Evolutionary conservation across 345 rosid species (phyloP).

Genomic region (Camelina sativa): DNA sequence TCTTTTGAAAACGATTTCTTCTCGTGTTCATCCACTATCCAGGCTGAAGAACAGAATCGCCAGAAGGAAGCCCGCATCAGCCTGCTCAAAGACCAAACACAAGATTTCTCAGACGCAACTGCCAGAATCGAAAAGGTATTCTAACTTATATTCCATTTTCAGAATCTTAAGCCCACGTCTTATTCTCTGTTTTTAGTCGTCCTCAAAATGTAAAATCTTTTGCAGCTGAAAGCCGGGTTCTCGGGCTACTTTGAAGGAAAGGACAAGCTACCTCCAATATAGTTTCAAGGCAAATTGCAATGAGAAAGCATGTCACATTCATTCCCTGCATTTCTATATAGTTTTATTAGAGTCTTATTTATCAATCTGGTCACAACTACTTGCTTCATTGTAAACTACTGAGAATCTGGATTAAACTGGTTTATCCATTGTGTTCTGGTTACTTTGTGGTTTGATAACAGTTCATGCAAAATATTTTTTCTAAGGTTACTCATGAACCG

Average conservation of each 20-base stretch:
- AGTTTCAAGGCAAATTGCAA: conserved; percentile 3
- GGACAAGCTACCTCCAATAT: conserved; percentile 33
- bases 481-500: too few species aligned
- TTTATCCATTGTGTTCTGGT: neutral
- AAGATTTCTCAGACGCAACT: conserved; percentile 45
- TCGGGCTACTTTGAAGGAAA: conserved; percentile 38
- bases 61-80: conserved; percentile 50
- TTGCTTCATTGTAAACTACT: conserved; percentile 25
- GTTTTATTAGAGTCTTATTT: conserved; percentile 7
- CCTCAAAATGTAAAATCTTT: conserved; percentile 8
- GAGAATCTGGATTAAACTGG: conserved; percentile 9
- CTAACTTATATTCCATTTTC: neutral
- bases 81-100: conserved; percentile 50
- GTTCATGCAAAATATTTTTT: too few species aligned
- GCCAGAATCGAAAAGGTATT: conserved; percentile 55
- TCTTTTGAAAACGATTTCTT: neutral
- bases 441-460: too few species aligned
- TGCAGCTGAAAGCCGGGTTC: conserved; percentile 54
- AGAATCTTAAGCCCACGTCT: neutral
- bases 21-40: conserved; percentile 1
- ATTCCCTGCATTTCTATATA: conserved; percentile 1
- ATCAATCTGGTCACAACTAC: neutral
- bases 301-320: neutral
- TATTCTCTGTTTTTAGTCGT: neutral
- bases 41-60: conserved; percentile 72